Base-by-base conservation (phyloP, 495 filamentous ascomycete species). In the Podospora comata region DNA sequence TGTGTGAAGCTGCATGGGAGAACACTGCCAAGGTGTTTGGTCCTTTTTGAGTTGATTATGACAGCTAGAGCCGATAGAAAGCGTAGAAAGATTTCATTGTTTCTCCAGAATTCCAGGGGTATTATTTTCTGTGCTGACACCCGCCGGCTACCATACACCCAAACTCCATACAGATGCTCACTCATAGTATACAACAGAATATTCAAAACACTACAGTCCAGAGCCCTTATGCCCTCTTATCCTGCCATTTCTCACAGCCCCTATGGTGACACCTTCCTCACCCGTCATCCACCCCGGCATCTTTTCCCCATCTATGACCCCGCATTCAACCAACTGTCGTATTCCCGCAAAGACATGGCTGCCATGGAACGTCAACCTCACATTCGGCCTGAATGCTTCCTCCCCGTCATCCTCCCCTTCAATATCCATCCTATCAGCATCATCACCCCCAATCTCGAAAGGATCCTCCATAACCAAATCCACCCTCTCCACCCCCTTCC, bases 261-360 rank as follows among this genome's bases (percentile, higher is more conserved):
- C 91, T 57, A 88, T 78, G 70, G 89, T 94, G 3, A 96, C 87
- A 0, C 87, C 90, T 23, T 91, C 92, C 73, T 96, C 92, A 1
- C 93, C 93, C 1, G 92, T 94, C 89, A 96, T 90, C 93, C 93
- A 97, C 0, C 92, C 90, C 0, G 92, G 92, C 88, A 96, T 94
- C 26, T 80, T 84, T 76, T 87, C 84, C 0, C 90, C 90, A 71
- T 94, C 87, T 15, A 95, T 77, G 16, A 91, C 81, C 0, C 92
- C 92, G 13, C 81, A 71, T 74, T 95, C 93, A 0, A 93, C 88
- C 30, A 96, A 82, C 72, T 88, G 85, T 60, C 92, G 82, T 30
- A 96, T 81, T 0, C 93, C 93, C 2, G 88, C 86, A 75, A 96
- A 94, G n/a, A 97, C 86, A 74, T 97, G 91, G 0, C 82, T 72